Base-by-base conservation (phyloP, 257 asterid species). In the Salvia hispanica region DNA sequence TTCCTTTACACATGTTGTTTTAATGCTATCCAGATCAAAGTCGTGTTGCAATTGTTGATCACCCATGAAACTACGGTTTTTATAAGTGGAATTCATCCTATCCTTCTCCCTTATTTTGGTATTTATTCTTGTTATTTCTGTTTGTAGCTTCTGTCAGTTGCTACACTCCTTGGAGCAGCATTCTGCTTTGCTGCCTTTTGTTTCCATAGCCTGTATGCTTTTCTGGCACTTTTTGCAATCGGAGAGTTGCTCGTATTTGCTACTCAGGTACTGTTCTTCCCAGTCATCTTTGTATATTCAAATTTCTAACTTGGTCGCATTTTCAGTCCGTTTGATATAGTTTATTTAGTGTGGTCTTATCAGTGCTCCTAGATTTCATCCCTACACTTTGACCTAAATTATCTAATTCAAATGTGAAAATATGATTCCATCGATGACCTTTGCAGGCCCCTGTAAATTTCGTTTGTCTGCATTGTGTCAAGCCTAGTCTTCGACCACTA, bases 101-200 rank as follows among this genome's bases (percentile, higher is more conserved):
- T 25, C 31, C 31, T 25, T 25, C 31, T 25, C 31, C 31, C 31
- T 25, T 1, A 25, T 1, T 25, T 2, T 25, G 31, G 3, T 6
- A 14, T 40, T 21, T 15, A 61, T 28, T 62, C 34, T 67, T 28
- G 4, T 55, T 47, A 4, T 59, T 69, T 55, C 3, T 71, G 18
- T 58, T 40, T 67, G 81, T 80, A 91, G 98, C 98, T 92, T 83
- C 91, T 92, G 50, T 79, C 98, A 13, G 71, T 74, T 31, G 86
- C 95, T 8, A 84, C 95, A 63, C 77, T 89, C 5, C 3, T 56
- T 9, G 98, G 96, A 62, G 96, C 89, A 10, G 73, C 59, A 69
- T 89, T 85, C 79, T 92, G 96, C 88, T 89, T 92, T 78, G 80
- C 86, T 62, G 89, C 96, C 62, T 92, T 89, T 74, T 89, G 98